A percentile compares a stretch with the other conserved stretches of the same genome.
Conservation (phyloP, 768 basidiomycete genomes). For the Sporobolomyces roseus region DNA sequence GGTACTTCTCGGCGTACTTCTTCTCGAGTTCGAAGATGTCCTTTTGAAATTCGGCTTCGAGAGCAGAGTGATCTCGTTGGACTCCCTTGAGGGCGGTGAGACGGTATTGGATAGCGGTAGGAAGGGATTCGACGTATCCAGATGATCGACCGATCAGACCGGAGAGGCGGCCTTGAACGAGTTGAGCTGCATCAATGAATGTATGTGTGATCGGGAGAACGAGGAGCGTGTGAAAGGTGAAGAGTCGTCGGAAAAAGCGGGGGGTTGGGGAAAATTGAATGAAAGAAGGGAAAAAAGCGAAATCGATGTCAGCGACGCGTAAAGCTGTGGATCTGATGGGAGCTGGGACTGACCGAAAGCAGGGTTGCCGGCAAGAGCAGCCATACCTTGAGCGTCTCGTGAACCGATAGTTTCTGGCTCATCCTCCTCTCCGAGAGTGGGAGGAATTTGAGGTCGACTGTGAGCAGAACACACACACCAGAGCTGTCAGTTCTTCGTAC, state of each 20-base stretch:
- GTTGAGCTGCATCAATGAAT: constrained; percentile 52
- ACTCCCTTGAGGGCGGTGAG: constrained; percentile 91
- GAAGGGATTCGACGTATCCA: constrained; percentile 87
- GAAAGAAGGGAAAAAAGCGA: too few species aligned
- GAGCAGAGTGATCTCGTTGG: constrained; percentile 81
- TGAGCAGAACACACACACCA: too few species aligned
- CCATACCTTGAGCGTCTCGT: constrained; percentile 37
- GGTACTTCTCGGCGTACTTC: constrained; percentile 59
- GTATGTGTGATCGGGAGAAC: constrained; percentile 3
- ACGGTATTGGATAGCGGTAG: constrained; percentile 71
- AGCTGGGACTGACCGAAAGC: constrained; percentile 44
- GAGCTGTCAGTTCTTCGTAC: too few species aligned
- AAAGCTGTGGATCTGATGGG: too few species aligned
- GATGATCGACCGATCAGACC: constrained; percentile 83
- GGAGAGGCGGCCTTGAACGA: constrained; percentile 84
- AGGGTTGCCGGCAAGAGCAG: constrained; percentile 40
- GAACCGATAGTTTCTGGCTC: constrained; percentile 43
- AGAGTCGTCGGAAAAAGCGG: not conserved
- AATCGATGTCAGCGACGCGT: too few species aligned
- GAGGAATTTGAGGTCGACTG: constrained; percentile 44
- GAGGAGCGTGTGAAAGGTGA: not conserved
- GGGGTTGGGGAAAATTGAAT: constrained; percentile 10
- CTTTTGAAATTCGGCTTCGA: constrained; percentile 89
- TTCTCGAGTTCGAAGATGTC: constrained; percentile 94
- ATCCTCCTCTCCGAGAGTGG: constrained; percentile 44